Percentiles rank a stretch among this genome's conserved stretches.
Conservation (phyloP, 352 stramenopile species). For the Phytophthora ohioensis region DNA sequence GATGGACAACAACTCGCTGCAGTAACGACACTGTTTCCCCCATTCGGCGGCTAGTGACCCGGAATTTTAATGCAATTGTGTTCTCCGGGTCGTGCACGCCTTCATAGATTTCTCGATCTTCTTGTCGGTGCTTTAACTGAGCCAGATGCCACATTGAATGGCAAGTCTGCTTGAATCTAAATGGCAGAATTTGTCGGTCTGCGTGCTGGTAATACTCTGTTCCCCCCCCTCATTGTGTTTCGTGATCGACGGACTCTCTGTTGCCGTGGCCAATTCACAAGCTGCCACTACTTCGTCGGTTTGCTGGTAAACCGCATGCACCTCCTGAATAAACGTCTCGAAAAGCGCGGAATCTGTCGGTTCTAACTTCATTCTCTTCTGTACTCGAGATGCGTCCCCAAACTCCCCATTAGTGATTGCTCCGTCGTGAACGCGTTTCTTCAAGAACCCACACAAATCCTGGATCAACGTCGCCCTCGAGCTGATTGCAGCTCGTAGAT, state of each 20-base stretch:
- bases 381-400: slow-evolving; percentile 11
- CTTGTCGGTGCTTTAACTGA: slow-evolving; percentile 35
- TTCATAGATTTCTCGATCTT: slow-evolving; percentile 28
- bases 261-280: slow-evolving; percentile 16
- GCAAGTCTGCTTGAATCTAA: slow-evolving; percentile 38
- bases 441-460: slow-evolving; percentile 35
- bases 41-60: slow-evolving; percentile 27
- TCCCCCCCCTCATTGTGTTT: slow-evolving; percentile 27
- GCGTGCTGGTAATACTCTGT: slow-evolving; percentile 35
- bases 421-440: slow-evolving; percentile 30
- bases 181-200: slow-evolving; percentile 34
- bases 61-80: slow-evolving; percentile 41
- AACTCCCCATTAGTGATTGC: slow-evolving; percentile 12
- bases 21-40: slow-evolving; percentile 29
- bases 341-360: slow-evolving; percentile 43
- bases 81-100: slow-evolving; percentile 25
- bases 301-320: slow-evolving; percentile 35
- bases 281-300: slow-evolving; percentile 23
- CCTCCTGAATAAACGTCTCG: slow-evolving; percentile 45
- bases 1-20: slow-evolving; percentile 46
- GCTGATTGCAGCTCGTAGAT: slow-evolving; percentile 37
- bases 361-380: slow-evolving; percentile 36
- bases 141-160: slow-evolving; percentile 37
- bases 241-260: not conserved
- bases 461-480: slow-evolving; percentile 41